Evolutionary conservation across 176 grass and related monocot species (phyloP).

Genomic region (Oryza coarctata): DNA sequence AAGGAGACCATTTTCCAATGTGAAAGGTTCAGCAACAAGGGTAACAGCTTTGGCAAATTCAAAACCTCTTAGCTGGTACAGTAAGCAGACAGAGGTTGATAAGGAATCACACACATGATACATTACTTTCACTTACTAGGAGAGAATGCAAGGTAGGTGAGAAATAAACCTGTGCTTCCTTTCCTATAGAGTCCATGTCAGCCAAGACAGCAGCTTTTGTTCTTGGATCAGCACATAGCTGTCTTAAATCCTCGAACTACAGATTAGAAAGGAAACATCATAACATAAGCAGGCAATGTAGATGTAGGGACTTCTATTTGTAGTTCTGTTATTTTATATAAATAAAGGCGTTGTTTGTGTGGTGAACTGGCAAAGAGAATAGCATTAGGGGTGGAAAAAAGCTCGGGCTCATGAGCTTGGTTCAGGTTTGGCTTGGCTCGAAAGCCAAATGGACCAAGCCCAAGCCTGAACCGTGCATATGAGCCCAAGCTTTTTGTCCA

Average conservation of each 20-base stretch:
- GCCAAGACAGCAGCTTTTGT: conserved; percentile 70
- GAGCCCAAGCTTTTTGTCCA: no score
- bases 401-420: no score
- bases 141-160: conserved; percentile 7
- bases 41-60: conserved; percentile 84
- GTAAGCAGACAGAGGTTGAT: not conserved
- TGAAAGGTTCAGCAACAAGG: conserved; percentile 81
- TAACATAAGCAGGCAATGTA: not conserved
- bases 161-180: conserved; percentile 70
- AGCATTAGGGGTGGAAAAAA: no score
- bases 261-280: conserved; percentile 1
- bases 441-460: no score
- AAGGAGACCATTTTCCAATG: conserved; percentile 86
- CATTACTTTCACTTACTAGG: not conserved
- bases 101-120: not conserved
- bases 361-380: not conserved
- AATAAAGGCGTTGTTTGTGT: not conserved
- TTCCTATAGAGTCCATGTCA: conserved; percentile 89
- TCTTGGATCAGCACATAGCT: conserved; percentile 67
- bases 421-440: no score
- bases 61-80: conserved; percentile 86
- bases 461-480: no score
- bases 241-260: conserved; percentile 69
- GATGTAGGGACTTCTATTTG: not conserved
- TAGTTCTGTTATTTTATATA: not conserved